Base-by-base conservation (phyloP, 1,284 basidiomycete genomes). In the Schizophyllum amplum region DNA sequence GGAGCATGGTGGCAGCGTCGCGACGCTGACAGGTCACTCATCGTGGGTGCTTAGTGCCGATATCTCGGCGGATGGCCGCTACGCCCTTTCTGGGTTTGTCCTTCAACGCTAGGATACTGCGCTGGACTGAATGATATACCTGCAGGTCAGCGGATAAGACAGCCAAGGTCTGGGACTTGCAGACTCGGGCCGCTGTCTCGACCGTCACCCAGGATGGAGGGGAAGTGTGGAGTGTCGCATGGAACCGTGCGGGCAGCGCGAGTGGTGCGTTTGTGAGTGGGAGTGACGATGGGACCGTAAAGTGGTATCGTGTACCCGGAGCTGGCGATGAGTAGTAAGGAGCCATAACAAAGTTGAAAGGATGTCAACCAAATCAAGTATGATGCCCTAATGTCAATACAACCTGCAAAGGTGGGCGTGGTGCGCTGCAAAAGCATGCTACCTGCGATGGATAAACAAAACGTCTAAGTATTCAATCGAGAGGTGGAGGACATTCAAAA, bases 91-190 rank as follows among this genome's bases (percentile, higher is more conserved):
- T 54, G 91, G 91, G 89, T 92, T 68, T 62, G 83, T 74, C n/a
- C 52, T 25, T 57, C 24, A 21, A 42, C 22, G 48, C 21, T 22
- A 17, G 24, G 24, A 25, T 23, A 20, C 20, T 52, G 20, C 17
- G 25, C 20, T 48, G 33, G 27, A 21, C 51, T 52, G 13, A 51
- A 51, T 49, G 20, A 47, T 47, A 51, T 47, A 20, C 53, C 17
- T 24, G 26, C 61, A 91, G 90, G 13, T 91, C 90, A 50, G 87
- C 91, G 13, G 92, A 95, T 71, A 88, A 86, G 67, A 84, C 83
- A 1, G 83, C 92, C 64, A 92, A 92, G 67, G 81, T 94, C 2
- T 95, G 92, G 92, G 92, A 95, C 65, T 80, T 94, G 51, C 81
- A 78, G 1, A 81, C 90, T 25, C 83, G 91, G 6, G 75, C 84